These are phyloP conservation scores for Daedaleopsis nitida DNA, from an alignment of 768 basidiomycete genomes.

Conservation along the genomic window DNA sequence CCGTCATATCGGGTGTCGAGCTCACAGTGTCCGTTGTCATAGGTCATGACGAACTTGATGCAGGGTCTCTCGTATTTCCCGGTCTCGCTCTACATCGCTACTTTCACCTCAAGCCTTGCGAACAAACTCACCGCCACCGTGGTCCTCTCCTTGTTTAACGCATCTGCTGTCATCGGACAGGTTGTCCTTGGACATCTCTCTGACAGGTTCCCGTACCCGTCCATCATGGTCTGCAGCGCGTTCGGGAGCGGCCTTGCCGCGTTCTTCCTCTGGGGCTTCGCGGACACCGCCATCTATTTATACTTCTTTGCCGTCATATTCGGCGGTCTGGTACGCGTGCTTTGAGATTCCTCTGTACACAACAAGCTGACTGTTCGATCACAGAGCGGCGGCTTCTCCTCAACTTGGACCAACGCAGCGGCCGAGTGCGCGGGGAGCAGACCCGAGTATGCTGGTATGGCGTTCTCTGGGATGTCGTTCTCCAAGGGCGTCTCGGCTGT, in stretches of 20 bases:
- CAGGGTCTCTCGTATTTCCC: slow-evolving; percentile 29
- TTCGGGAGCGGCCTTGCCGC: slow-evolving; percentile 21
- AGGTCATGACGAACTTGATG: too few species aligned
- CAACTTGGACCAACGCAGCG: slow-evolving; percentile 18
- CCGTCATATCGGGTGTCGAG: too few species aligned
- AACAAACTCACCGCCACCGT: slow-evolving; percentile 24
- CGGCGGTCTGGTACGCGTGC: slow-evolving; percentile 23
- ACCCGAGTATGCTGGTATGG: slow-evolving; percentile 21
- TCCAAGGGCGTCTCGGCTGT: slow-evolving; percentile 24
- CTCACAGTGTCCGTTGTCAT: too few species aligned
- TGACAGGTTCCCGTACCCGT: slow-evolving; percentile 26
- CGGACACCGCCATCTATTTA: slow-evolving; percentile 18
- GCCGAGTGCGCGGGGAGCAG: slow-evolving; percentile 20
- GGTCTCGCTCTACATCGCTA: slow-evolving; percentile 28
- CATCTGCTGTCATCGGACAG: slow-evolving; percentile 25
- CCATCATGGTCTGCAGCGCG: slow-evolving; percentile 21
- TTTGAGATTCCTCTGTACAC: too few species aligned
- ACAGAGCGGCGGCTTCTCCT: slow-evolving; percentile 26
- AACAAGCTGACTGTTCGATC: neutral
- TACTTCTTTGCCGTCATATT: slow-evolving; percentile 26
- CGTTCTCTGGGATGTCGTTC: slow-evolving; percentile 14
- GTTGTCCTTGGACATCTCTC: slow-evolving; percentile 25
- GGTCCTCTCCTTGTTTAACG: slow-evolving; percentile 28
- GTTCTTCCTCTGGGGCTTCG: slow-evolving; percentile 27
- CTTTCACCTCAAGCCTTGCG: slow-evolving; percentile 19